A percentile compares a stretch with the other conserved stretches of the same genome.
Conservation (phyloP, 768 basidiomycete species). For the Lentinus tigrinus region DNA sequence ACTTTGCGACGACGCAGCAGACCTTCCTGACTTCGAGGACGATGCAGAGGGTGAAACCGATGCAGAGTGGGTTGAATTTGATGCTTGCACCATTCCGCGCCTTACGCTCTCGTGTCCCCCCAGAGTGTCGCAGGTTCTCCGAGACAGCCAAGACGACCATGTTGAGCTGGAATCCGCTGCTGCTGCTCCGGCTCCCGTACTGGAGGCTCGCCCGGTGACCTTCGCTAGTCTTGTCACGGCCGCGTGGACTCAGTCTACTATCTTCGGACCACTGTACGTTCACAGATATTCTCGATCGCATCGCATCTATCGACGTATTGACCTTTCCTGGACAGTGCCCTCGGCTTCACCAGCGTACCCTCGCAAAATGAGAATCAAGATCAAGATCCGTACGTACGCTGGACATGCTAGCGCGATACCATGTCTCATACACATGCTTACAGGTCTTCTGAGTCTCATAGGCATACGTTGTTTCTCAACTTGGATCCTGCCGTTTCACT, state of each 20-base stretch:
- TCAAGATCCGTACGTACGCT: neutral
- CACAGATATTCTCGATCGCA: neutral
- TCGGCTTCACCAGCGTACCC: conserved; percentile 25
- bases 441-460: conserved; percentile 26
- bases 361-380: neutral
- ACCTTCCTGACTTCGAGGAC: conserved; percentile 62
- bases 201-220: conserved; percentile 7
- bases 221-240: conserved; percentile 11
- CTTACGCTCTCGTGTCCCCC: neutral
- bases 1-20: conserved; percentile 34
- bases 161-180: conserved; percentile 8
- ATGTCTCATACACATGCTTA: neutral
- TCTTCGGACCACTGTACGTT: conserved; percentile 65
- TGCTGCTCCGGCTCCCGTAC: conserved; percentile 3
- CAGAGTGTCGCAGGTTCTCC: neutral
- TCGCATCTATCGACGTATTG: neutral
- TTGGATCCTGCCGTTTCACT: conserved; percentile 51
- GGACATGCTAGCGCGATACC: too few relatives aligned
- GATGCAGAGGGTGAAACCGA: conserved; percentile 24
- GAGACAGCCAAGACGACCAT: neutral
- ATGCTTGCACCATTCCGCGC: neutral
- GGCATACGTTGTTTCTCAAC: conserved; percentile 41
- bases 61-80: neutral
- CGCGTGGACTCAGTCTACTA: conserved; percentile 53
- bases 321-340: conserved; percentile 29